phyloP scores from a whole-genome alignment of 345 rosid genomes.

The Schrenkiella parvula region DNA sequence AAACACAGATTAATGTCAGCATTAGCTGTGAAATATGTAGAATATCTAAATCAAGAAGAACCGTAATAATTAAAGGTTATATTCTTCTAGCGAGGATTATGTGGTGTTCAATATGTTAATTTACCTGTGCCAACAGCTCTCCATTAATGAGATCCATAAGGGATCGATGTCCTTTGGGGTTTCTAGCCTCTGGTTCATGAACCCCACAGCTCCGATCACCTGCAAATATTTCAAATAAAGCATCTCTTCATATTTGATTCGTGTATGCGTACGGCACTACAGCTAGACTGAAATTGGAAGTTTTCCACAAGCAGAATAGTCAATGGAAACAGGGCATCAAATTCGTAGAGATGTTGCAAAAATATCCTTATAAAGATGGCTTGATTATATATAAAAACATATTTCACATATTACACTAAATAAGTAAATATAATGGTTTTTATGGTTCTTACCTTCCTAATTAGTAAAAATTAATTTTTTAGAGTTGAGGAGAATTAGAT shows the following conservation, averaged over 20 bases:
- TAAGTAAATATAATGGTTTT: neutral
- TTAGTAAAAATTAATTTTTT: neutral
- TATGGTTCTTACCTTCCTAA: neutral
- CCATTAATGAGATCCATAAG: constrained; percentile 68
- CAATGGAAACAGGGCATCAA: neutral
- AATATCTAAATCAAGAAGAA: constrained; percentile 5
- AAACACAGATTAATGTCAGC: neutral
- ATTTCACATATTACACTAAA: neutral
- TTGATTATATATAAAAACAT: neutral
- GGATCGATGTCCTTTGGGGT: constrained; percentile 82
- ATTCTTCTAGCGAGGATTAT: neutral
- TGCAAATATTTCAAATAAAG: constrained; percentile 41
- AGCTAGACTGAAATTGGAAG: neutral
- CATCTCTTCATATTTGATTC: constrained; percentile 11
- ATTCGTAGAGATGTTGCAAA: neutral
- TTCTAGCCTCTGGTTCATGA: constrained; percentile 91
- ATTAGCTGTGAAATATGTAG: neutral
- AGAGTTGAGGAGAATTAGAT: neutral
- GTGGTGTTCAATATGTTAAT: neutral
- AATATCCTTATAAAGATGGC: neutral
- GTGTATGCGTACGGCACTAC: neutral
- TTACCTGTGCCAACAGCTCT: constrained; percentile 96
- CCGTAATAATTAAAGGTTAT: neutral
- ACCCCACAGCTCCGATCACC: constrained; percentile 98
- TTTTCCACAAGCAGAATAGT: neutral